phyloP scores from a whole-genome alignment of 2,329 filamentous ascomycete species.

The Apiospora phragmitis region DNA sequence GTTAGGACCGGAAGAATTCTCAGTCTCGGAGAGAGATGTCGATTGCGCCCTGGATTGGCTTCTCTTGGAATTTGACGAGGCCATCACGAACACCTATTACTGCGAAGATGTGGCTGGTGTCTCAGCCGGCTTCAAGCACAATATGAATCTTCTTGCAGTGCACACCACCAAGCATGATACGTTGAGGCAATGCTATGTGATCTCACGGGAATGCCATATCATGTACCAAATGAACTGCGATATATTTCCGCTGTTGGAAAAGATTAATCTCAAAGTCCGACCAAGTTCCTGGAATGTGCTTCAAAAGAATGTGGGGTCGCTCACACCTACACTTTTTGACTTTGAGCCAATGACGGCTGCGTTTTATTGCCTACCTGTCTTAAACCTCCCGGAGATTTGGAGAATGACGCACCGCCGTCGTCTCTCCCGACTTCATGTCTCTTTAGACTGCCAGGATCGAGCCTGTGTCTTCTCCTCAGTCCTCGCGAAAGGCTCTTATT shows the following conservation, averaged over 20 bases:
- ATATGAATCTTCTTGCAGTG: not conserved
- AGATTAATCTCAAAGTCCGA: not conserved
- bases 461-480: not conserved
- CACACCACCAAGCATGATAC: not conserved
- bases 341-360: not conserved
- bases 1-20: constrained; percentile 22
- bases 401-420: not conserved
- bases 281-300: not conserved
- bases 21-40: constrained; percentile 18
- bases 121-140: not conserved
- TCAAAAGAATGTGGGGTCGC: not conserved
- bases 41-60: constrained; percentile 6
- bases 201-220: not conserved
- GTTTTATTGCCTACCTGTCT: not conserved
- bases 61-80: not conserved
- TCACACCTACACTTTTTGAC: not conserved
- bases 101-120: not conserved
- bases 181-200: not conserved
- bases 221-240: not conserved
- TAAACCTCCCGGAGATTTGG: not conserved
- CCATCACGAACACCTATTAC: not conserved
- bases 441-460: not conserved
- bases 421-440: not conserved
- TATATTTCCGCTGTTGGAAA: not conserved
- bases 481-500: not conserved